Evolutionary conservation across 1,139 yeast genomes (phyloP).

Genomic region (Candida pseudoviswanathii): DNA sequence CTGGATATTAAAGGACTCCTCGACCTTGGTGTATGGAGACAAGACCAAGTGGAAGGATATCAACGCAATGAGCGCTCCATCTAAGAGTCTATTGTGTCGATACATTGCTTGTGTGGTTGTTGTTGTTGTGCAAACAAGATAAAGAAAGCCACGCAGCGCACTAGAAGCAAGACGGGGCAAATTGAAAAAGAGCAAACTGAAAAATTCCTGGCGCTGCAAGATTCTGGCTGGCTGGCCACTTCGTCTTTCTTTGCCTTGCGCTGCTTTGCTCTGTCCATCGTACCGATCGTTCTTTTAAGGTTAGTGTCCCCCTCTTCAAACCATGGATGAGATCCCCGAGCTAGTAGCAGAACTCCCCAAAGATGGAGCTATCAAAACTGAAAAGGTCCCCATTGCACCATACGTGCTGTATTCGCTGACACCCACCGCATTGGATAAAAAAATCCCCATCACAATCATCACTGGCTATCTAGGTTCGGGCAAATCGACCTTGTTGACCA

Average conservation of each 20-base stretch:
- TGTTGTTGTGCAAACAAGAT: background rate
- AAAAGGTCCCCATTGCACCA: slow-evolving; percentile 6
- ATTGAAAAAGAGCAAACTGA: background rate
- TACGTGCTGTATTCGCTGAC: slow-evolving; percentile 13
- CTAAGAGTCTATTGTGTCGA: slow-evolving; percentile 25
- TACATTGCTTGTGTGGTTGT: slow-evolving; percentile 16
- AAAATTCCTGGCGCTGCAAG: background rate
- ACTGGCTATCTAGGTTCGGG: slow-evolving; percentile 98
- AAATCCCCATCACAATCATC: slow-evolving; percentile 88
- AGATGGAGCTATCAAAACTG: slow-evolving; percentile 11
- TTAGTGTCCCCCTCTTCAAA: background rate
- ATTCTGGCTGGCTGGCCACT: background rate
- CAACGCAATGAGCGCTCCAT: slow-evolving; percentile 25
- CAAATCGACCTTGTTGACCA: slow-evolving; percentile 80
- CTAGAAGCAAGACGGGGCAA: too few species aligned
- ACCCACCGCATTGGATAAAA: slow-evolving; percentile 22
- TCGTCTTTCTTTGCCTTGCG: background rate
- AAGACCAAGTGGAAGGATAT: slow-evolving; percentile 49
- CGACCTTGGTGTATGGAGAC: slow-evolving; percentile 89
- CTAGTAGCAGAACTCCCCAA: slow-evolving; percentile 41
- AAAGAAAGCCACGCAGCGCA: too few species aligned
- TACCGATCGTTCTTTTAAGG: background rate
- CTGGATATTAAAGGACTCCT: slow-evolving; percentile 89
- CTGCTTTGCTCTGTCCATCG: background rate
- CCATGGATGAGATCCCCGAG: slow-evolving; percentile 53